Conservation (phyloP, 108 stramenopile genomes). For the Ochromonas danica region DNA sequence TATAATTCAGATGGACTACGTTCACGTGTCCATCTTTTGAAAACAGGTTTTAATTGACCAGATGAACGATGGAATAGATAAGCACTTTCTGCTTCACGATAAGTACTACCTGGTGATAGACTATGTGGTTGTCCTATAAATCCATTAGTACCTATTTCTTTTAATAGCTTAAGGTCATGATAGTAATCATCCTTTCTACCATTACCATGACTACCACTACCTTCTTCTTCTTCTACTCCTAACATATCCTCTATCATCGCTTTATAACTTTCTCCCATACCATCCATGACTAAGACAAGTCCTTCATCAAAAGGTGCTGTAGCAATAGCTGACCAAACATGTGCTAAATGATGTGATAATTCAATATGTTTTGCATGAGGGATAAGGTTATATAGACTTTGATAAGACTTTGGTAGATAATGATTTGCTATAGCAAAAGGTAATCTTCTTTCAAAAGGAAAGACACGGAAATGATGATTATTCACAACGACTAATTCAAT, state of each 20-base stretch:
- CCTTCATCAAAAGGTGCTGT: slow-evolving; percentile 52
- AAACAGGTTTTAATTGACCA: slow-evolving; percentile 48
- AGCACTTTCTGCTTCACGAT: slow-evolving; percentile 87
- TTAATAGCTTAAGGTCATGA: slow-evolving; percentile 27
- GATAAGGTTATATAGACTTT: slow-evolving; percentile 21
- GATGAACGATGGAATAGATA: slow-evolving; percentile 53
- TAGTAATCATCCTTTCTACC: slow-evolving; percentile 5
- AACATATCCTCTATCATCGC: slow-evolving; percentile 66
- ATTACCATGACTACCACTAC: slow-evolving; percentile 20
- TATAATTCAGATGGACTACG: slow-evolving; percentile 71
- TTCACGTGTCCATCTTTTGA: slow-evolving; percentile 84
- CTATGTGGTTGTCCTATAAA: background rate
- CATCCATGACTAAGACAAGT: slow-evolving; percentile 88
- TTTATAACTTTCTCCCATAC: slow-evolving; percentile 84
- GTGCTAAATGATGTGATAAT: slow-evolving; percentile 89
- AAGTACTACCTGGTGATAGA: slow-evolving; percentile 38
- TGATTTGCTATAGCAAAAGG: slow-evolving; percentile 37
- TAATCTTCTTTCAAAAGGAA: slow-evolving; percentile 64
- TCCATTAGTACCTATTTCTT: background rate
- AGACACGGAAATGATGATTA: slow-evolving; percentile 86
- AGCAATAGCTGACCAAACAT: slow-evolving; percentile 75
- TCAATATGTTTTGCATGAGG: slow-evolving; percentile 52
- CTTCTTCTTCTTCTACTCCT: slow-evolving; percentile 5
- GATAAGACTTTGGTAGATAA: background rate
- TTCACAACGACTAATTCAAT: slow-evolving; percentile 78